Conservation (phyloP, 495 filamentous ascomycete species). For the Lasiosphaeriaceae sp. region DNA sequence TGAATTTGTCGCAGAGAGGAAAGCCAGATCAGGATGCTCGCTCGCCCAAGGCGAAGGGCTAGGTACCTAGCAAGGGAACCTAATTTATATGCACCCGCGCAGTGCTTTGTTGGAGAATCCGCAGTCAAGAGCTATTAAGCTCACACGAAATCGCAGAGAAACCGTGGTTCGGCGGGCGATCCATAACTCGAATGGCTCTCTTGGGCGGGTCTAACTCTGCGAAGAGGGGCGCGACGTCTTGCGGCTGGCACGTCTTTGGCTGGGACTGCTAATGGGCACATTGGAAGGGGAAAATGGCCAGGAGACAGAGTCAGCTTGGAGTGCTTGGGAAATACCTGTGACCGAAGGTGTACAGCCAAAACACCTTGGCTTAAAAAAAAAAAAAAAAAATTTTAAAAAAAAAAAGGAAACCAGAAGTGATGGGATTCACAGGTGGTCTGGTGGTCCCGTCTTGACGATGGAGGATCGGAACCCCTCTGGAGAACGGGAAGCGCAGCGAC, state of each 20-base stretch:
- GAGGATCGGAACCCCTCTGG: not conserved
- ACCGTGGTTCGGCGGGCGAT: constrained; percentile 20
- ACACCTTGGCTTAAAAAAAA: too few relatives aligned
- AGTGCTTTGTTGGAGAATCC: not conserved
- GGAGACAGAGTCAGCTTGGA: not conserved
- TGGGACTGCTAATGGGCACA: constrained; percentile 23
- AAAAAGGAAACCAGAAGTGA: constrained; percentile 4
- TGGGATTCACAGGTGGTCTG: not conserved
- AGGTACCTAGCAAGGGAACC: too few relatives aligned
- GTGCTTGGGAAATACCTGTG: constrained; percentile 2
- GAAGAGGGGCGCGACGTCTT: constrained; percentile 23
- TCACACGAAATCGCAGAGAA: constrained; percentile 22
- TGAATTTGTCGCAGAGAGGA: not conserved
- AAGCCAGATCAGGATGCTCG: not conserved
- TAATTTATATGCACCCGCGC: not conserved
- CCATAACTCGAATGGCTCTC: constrained; percentile 26
- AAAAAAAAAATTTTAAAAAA: not conserved
- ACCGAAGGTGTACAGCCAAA: constrained; percentile 8
- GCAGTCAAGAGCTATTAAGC: constrained; percentile 14
- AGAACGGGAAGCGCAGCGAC: not conserved
- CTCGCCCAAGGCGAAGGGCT: not conserved
- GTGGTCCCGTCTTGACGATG: not conserved
- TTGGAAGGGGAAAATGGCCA: constrained; percentile 17
- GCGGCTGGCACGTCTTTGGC: constrained; percentile 19
- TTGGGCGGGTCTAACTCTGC: constrained; percentile 11